A percentile compares a stretch with the other conserved stretches of the same genome.
phyloP scores from a whole-genome alignment of 1,284 basidiomycete species.

The Leccinum pachyderme region DNA sequence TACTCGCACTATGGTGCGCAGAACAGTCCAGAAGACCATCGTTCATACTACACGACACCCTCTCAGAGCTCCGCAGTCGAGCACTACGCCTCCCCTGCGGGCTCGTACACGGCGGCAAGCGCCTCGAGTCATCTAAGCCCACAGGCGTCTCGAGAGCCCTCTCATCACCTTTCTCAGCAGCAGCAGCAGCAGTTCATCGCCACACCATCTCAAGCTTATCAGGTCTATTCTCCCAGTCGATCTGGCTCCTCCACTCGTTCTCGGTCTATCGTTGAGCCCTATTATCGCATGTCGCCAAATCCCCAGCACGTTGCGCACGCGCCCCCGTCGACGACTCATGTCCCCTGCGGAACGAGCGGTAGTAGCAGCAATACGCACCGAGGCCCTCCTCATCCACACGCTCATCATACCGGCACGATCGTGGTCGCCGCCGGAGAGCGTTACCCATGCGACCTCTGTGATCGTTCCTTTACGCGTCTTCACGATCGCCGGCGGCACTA shows the following conservation, averaged over 20 bases:
- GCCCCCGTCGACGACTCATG: conserved; percentile 17
- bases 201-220: conserved; percentile 51
- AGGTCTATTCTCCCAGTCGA: conserved; percentile 39
- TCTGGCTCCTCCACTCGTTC: conserved; percentile 28
- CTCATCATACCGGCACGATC: conserved; percentile 16
- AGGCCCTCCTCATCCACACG: conserved; percentile 10
- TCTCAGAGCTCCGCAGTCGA: conserved; percentile 18
- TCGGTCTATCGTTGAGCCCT: conserved; percentile 32
- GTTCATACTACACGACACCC: conserved; percentile 27
- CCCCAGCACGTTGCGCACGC: conserved; percentile 35
- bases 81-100: conserved; percentile 24
- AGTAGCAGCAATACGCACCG: conserved; percentile 18
- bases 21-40: conserved; percentile 23
- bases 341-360: conserved; percentile 3
- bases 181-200: conserved; percentile 46
- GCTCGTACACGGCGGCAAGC: conserved; percentile 23
- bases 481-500: conserved; percentile 78
- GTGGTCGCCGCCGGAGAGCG: conserved; percentile 46
- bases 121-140: conserved; percentile 34
- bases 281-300: conserved; percentile 39
- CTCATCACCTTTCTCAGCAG: conserved; percentile 17
- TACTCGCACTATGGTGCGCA: conserved; percentile 27
- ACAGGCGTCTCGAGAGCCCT: conserved; percentile 32
- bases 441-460: conserved; percentile 67
- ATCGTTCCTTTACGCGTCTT: conserved; percentile 71